A percentile compares a stretch with the other conserved stretches of the same genome.
These are phyloP conservation scores for Neospora caninum DNA, from an alignment of 169 alveolate genomes.

Conservation along the genomic window DNA sequence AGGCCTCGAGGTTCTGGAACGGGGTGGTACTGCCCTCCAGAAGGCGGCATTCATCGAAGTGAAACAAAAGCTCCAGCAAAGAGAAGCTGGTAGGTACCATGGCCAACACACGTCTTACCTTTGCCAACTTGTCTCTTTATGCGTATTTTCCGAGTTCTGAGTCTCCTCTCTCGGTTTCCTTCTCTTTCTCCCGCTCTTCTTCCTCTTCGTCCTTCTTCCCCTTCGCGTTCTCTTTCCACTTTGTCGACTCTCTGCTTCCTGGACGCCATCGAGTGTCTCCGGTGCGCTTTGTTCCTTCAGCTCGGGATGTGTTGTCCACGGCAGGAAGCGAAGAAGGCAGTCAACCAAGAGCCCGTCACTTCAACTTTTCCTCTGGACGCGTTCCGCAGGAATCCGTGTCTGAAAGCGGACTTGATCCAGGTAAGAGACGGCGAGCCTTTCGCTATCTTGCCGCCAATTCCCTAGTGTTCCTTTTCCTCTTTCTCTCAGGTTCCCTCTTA, in stretches of 20 bases:
- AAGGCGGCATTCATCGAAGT: neutral
- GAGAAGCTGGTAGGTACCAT: neutral
- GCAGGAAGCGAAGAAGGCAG: neutral
- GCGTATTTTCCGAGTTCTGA: too few species aligned
- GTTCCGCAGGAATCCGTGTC: neutral
- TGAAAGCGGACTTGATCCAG: neutral
- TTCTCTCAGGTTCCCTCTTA: neutral
- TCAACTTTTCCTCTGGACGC: neutral
- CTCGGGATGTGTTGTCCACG: neutral
- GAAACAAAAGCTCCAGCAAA: neutral
- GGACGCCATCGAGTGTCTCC: neutral
- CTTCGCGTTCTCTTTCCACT: neutral
- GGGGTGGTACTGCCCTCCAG: conserved; percentile 39
- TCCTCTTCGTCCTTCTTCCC: neutral
- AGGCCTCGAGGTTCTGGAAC: conserved; percentile 16
- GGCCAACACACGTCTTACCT: neutral
- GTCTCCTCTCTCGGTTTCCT: neutral
- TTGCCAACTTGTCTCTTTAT: too few species aligned
- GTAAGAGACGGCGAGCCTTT: neutral
- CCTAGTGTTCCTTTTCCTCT: neutral
- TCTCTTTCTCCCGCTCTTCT: neutral
- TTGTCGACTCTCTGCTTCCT: neutral
- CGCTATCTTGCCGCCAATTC: neutral
- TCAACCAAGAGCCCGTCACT: neutral
- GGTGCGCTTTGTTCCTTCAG: neutral